Conservation (phyloP, 257 asterid species). For the Nicotiana sylvestris region DNA sequence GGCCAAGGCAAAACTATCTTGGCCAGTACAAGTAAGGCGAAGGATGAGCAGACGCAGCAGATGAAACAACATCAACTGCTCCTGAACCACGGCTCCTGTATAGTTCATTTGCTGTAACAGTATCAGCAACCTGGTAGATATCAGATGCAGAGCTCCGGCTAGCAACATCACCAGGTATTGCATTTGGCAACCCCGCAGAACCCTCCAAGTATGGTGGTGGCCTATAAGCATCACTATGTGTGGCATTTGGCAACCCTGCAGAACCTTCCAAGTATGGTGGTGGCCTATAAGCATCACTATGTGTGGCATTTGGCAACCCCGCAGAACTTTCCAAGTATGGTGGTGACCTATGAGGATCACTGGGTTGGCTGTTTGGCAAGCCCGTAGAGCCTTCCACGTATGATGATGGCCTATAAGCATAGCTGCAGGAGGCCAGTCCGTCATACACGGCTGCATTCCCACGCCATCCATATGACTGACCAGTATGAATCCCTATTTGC, state of each 20-base stretch:
- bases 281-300: constrained; percentile 20
- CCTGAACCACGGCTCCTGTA: constrained; percentile 22
- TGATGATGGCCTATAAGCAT: constrained; percentile 32
- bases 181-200: neutral
- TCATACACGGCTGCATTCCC: constrained; percentile 36
- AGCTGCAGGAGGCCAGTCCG: constrained; percentile 20
- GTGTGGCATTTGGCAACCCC: neutral
- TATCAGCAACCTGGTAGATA: constrained; percentile 69
- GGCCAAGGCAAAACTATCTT: neutral
- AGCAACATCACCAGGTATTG: constrained; percentile 21
- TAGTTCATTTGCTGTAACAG: constrained; percentile 34
- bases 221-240: constrained; percentile 29
- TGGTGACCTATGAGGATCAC: constrained; percentile 14
- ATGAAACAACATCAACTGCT: constrained; percentile 25
- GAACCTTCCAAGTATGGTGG: constrained; percentile 42
- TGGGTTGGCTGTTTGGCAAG: neutral
- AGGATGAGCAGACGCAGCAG: constrained; percentile 24
- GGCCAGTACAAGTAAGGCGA: constrained; percentile 41
- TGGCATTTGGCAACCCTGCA: constrained; percentile 38
- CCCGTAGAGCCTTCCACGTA: constrained; percentile 1
- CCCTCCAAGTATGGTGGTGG: constrained; percentile 6
- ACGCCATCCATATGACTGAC: constrained; percentile 36
- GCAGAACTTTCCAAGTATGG: constrained; percentile 32
- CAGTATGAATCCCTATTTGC: constrained; percentile 21
- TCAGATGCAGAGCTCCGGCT: constrained; percentile 40